Evolutionary conservation across 169 alveolate genomes (phyloP), one percentile per base, ranked within the genome.

Genomic region (Plasmodium billcollinsi): DNA sequence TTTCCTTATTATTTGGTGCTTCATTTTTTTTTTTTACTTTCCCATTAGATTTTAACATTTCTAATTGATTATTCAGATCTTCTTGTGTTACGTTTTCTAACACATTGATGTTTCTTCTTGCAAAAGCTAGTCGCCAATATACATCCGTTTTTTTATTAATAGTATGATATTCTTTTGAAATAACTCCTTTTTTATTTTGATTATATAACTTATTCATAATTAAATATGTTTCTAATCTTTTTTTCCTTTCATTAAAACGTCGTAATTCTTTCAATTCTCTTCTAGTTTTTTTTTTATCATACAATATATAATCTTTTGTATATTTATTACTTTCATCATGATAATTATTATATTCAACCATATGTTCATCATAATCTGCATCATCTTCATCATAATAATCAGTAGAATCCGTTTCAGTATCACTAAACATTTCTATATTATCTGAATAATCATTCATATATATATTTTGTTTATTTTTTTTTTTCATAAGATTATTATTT

Each of bases 361-460:
- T 26, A 12, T 45, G 47, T 3, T 15, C 45, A 33, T n/a, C 45
- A 39, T 21, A 26, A 26, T 62, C 43, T 59, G 6, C 5, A 50
- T 24, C 62, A 45, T 7, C 49, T 24, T 9, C n/a, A 12, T 14
- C 52, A 29, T 71, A 14, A 11, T 2, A 39, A 45, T 21, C 5
- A 20, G 18, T 66, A 3, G 54, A 20, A 24, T 21, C 75, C 3
- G 14, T 29, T 1, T 49, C 83, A 0, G 85, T 49, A 21, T 80
- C 91, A 58, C 91, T 83, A 70, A 83, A 83, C 91, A 83, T 83
- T n/a, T 56, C 86, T 20, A 69, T 69, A 14, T 83, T 85, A 6
- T 83, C 85, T 8, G 91, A 70, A 45, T 69, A 39, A 39, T 56
- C 86, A 47, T 83, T 83, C 20, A 7, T 69, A 56, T 83, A 83